These are phyloP conservation scores for Xylariaceae sp. DNA, from an alignment of 2,329 filamentous ascomycete species.

Conservation along the genomic window DNA sequence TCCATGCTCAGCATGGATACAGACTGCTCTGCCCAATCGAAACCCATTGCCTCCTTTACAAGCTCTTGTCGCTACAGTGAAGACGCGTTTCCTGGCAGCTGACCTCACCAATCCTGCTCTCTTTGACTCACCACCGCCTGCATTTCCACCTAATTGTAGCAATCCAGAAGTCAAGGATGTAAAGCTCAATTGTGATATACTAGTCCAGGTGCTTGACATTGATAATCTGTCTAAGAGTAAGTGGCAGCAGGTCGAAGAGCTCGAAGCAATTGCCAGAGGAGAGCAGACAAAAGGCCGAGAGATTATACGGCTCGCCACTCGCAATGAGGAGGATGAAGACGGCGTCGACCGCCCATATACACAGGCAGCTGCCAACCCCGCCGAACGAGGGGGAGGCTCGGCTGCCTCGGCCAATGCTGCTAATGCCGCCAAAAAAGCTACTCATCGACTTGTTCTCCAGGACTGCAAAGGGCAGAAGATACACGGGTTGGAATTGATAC, in stretches of 20 bases:
- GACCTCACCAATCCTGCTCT: constrained; percentile 63
- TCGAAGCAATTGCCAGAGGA: constrained; percentile 67
- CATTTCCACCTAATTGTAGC: constrained; percentile 51
- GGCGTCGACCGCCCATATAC: constrained; percentile 33
- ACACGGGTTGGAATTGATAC: constrained; percentile 66
- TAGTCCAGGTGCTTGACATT: constrained; percentile 79
- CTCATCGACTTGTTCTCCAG: constrained; percentile 77
- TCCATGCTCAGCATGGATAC: constrained; percentile 55
- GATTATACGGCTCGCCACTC: constrained; percentile 61
- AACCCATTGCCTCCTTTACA: constrained; percentile 57
- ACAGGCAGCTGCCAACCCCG: constrained; percentile 12
- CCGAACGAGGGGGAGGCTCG: constrained; percentile 7
- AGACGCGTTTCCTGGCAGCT: constrained; percentile 70
- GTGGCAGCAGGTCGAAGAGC: constrained; percentile 82
- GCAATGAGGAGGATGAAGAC: constrained; percentile 40
- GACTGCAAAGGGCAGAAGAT: constrained; percentile 66
- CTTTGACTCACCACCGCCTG: constrained; percentile 38
- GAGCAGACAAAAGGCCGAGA: constrained; percentile 72
- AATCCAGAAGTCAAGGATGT: constrained; percentile 50
- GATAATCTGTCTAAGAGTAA: constrained; percentile 74
- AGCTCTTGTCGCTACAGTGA: constrained; percentile 70
- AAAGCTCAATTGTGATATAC: constrained; percentile 54
- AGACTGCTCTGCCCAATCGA: constrained; percentile 52
- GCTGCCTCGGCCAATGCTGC: constrained; percentile 17
- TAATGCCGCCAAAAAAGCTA: constrained; percentile 39